Evolutionary conservation across 176 grass and related monocot genomes (phyloP), one percentile per base, ranked within the genome.

Genomic region (Aegilops umbellulata): DNA sequence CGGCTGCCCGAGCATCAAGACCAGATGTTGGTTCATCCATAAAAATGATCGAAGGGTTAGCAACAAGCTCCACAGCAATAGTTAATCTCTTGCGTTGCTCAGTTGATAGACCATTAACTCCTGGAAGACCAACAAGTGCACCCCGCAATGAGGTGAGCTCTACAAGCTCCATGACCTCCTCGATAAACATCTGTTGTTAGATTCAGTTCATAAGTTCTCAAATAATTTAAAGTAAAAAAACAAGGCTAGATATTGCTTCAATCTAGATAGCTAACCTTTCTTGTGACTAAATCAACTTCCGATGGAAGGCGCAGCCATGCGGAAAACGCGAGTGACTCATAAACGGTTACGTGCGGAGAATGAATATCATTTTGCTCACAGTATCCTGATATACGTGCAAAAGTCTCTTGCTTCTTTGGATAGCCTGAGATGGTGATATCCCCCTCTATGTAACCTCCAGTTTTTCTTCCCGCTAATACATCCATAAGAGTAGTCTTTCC

Each of bases 21-120:
- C 95, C 95, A 3, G 95, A 97, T 60, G 95, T 97, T 41, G 95
- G 95, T 75, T 97, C 95, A 88, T 97, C 95, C 95, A 97, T 97
- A 77, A 97, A 97, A 86, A 97, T 91, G 23, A 97, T 97, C 0
- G 95, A 97, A 30, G 95, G 95, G 82, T 95, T 97, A 30, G 95
- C 92, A 26, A 97, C 95, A 79, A 97, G 92, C 70, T 97, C 95
- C 72, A 97, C 95, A 17, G 95, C 92, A 82, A 97, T 97, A 30
- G 95, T 97, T 30, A 97, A 87, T 44, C 95, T 89, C 91, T 97
- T 97, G 23, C 95, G 82, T 82, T 97, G 95, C 80, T 97, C 95
- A 35, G 93, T 97, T 58, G 95, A 95, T 49, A 97, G 74, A 24
- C 95, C 95, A 90, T 60, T 93, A 34, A 97, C 93, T 74, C 92